phyloP scores from a whole-genome alignment of 768 basidiomycete species.

The Nevesoporus exiguus region DNA sequence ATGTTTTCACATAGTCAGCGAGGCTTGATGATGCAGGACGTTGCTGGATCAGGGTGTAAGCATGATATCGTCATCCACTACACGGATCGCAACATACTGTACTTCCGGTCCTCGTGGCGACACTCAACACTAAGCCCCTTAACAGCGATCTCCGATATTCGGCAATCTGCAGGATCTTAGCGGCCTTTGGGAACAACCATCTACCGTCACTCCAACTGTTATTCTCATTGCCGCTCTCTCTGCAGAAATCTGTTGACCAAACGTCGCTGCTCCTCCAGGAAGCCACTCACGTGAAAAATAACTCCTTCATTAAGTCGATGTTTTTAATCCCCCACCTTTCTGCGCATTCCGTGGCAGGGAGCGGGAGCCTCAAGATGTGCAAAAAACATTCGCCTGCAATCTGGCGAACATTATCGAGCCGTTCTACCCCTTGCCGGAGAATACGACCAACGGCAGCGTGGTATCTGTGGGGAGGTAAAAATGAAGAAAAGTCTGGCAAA shows the following conservation, averaged over 20 bases:
- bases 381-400: slow-evolving; percentile 65
- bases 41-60: slow-evolving; percentile 46
- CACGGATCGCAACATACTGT: slow-evolving; percentile 52
- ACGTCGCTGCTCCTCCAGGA: background rate
- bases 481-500: slow-evolving; percentile 49
- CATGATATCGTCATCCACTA: slow-evolving; percentile 5
- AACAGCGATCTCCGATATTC: slow-evolving; percentile 63
- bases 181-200: slow-evolving; percentile 73
- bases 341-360: slow-evolving; percentile 40
- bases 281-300: slow-evolving; percentile 50
- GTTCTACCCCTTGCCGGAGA: slow-evolving; percentile 86
- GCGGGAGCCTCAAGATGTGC: slow-evolving; percentile 45
- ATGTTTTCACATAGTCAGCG: slow-evolving; percentile 48
- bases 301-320: slow-evolving; percentile 41
- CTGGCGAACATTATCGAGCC: slow-evolving; percentile 87
- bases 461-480: slow-evolving; percentile 58
- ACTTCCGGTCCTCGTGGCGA: slow-evolving; percentile 81
- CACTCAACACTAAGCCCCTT: slow-evolving; percentile 70
- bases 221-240: slow-evolving; percentile 31
- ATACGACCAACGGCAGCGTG: slow-evolving; percentile 59
- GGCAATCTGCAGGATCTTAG: slow-evolving; percentile 58
- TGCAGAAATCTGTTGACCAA: slow-evolving; percentile 18
- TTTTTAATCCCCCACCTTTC: slow-evolving; percentile 54
- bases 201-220: slow-evolving; percentile 64
- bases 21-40: slow-evolving; percentile 63